These are phyloP conservation scores for Peniophora sp. DNA, from an alignment of 1,284 basidiomycete species.

Conservation along the genomic window DNA sequence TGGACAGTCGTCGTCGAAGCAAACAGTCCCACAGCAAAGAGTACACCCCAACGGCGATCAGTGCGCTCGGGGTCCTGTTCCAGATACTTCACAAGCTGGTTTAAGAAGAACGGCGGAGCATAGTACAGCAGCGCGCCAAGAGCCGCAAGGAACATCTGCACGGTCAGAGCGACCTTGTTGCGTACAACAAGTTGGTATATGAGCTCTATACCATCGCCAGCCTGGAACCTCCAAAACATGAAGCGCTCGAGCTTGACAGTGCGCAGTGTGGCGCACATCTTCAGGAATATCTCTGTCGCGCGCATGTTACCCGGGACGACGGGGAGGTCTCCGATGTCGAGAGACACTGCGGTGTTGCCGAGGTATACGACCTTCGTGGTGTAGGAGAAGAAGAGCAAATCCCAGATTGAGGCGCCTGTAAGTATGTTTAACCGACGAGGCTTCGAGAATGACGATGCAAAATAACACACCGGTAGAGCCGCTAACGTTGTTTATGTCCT, in stretches of 20 bases:
- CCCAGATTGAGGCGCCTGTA: conserved; percentile 36
- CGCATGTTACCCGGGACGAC: conserved; percentile 71
- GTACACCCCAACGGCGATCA: conserved; percentile 64
- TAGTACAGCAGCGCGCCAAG: conserved; percentile 69
- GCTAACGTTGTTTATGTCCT: conserved; percentile 57
- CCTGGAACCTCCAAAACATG: conserved; percentile 32
- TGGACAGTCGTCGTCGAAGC: conserved; percentile 52
- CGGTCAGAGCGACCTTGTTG: conserved; percentile 34
- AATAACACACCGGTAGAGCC: conserved; percentile 39
- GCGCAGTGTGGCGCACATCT: conserved; percentile 31
- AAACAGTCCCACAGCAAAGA: conserved; percentile 67
- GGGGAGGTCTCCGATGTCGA: conserved; percentile 83
- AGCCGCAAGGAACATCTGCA: conserved; percentile 50
- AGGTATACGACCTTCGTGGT: conserved; percentile 80
- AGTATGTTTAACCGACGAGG: background rate
- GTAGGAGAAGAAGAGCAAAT: conserved; percentile 70
- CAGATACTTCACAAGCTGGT: conserved; percentile 64
- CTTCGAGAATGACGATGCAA: background rate
- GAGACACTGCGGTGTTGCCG: conserved; percentile 61
- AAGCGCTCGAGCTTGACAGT: conserved; percentile 31
- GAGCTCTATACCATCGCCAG: conserved; percentile 58
- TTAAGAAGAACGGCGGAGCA: conserved; percentile 70
- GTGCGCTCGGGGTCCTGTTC: conserved; percentile 51
- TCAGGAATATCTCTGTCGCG: conserved; percentile 36
- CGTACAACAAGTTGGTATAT: conserved; percentile 49